Evolutionary conservation across 768 basidiomycete species (phyloP).

Genomic region (Lentinula aciculospora): DNA sequence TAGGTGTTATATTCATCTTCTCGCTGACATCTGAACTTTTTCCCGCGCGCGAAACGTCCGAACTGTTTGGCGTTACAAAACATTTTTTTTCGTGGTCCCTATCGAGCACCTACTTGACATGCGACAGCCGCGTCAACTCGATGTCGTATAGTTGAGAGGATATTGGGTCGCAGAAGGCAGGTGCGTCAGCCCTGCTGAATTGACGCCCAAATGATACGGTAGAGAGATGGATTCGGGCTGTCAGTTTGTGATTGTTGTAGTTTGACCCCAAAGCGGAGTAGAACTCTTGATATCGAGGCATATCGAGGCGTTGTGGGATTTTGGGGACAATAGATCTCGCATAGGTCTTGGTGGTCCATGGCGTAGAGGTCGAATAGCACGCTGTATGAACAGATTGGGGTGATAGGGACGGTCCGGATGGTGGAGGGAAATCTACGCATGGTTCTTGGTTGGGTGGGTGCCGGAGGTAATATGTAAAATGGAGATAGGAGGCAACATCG

Average conservation of each 20-base stretch:
- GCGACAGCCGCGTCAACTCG: neutral
- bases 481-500: no score
- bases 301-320: neutral
- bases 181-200: neutral
- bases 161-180: neutral
- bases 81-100: neutral
- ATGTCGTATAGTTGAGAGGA: neutral
- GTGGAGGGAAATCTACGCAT: neutral
- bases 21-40: neutral
- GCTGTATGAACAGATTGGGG: neutral
- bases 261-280: neutral
- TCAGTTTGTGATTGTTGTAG: neutral
- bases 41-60: neutral
- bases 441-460: neutral
- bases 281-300: neutral
- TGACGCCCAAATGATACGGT: neutral
- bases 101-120: neutral
- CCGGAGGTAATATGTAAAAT: no score
- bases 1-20: neutral
- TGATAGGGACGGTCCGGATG: neutral
- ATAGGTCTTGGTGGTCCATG: slow-evolving; percentile 3
- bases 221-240: neutral
- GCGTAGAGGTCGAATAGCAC: neutral
- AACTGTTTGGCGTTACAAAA: neutral
- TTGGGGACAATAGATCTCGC: neutral